phyloP scores from a whole-genome alignment of 805 yeast species.

The Citeromyces matritensis region DNA sequence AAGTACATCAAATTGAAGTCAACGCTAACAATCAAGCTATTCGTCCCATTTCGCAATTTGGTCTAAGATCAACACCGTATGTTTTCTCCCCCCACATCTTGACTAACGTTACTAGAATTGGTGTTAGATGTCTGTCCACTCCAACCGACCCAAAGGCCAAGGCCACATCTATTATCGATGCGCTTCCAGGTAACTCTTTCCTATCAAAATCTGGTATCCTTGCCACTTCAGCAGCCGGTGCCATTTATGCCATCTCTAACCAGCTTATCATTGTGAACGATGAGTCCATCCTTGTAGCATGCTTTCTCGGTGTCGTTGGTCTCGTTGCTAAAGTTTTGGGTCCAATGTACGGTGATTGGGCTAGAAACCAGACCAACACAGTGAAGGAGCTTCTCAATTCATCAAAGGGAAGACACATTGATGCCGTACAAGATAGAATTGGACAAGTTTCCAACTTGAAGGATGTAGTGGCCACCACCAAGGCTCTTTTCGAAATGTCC shows the following conservation, averaged over 20 bases:
- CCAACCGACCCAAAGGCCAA: slow-evolving; percentile 80
- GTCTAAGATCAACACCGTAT: too few species aligned
- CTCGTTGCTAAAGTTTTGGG: slow-evolving; percentile 79
- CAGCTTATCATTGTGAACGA: slow-evolving; percentile 89
- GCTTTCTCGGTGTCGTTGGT: slow-evolving; percentile 66
- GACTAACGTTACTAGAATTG: slow-evolving; percentile 21
- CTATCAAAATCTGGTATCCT: slow-evolving; percentile 88
- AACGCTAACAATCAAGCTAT: too few species aligned
- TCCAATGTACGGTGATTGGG: slow-evolving; percentile 91
- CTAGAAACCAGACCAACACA: slow-evolving; percentile 70
- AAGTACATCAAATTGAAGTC: too few species aligned
- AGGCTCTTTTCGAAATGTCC: slow-evolving; percentile 83
- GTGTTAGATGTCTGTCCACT: slow-evolving; percentile 51
- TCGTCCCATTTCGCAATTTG: too few species aligned
- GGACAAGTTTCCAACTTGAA: slow-evolving; percentile 75
- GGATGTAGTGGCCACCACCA: slow-evolving; percentile 85
- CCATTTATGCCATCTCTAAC: slow-evolving; percentile 86
- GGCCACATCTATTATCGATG: slow-evolving; percentile 80
- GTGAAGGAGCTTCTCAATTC: slow-evolving; percentile 71
- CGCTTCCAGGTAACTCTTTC: slow-evolving; percentile 82
- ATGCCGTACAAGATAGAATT: slow-evolving; percentile 88
- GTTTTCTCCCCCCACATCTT: not conserved
- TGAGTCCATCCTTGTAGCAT: slow-evolving; percentile 73
- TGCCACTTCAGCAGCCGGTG: slow-evolving; percentile 91
- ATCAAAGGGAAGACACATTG: slow-evolving; percentile 81